Base-by-base conservation (phyloP, 257 asterid genomes). In the Forsythia suspensa region DNA sequence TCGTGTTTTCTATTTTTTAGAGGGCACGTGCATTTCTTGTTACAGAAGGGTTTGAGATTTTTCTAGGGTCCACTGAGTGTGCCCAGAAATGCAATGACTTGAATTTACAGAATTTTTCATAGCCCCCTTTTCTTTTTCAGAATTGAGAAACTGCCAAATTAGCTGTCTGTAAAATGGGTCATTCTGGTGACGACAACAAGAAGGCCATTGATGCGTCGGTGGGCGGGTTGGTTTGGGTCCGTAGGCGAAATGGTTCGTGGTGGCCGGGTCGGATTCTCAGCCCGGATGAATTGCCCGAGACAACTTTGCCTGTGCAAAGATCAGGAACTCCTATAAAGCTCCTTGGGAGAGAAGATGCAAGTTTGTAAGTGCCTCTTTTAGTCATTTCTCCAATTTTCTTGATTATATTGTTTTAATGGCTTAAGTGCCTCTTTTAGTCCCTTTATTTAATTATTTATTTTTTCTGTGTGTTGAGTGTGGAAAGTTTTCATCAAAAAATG, bases 201-300 rank as follows among this genome's bases (percentile, higher is more conserved):
- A 90, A 88, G 85, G 86, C 80, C 85, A 82, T 91, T 76, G 95
- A 91, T 85, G 40, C 85, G 20, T 86, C 89, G 46, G 92, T 87
- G n/a, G 98, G 98, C 4, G 92, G 91, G 24, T 75, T 95, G 90
- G 97, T 95, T 79, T 95, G 99, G 99, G 96, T 95, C 79, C 95
- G 92, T 3, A 82, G 98, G 81, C 83, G 94, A 77, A 91, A 95
- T 61, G 98, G 97, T 74, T 88, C 94, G 5, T 95, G 99, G 99
- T 95, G 99, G 98, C 98, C 98, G 4, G 99, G 94, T 42, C 90
- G 88, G 81, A 87, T 95, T 84, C 87, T 93, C 52, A 89, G 93
- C 76, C 77, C 83, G 9, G 93, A 90, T 20, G 96, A 91, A 76
- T 89, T 95, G 71, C 97, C 97, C 0, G 90, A 88, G 61, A 89